Evolutionary conservation across 177 flowering plant genomes (phyloP), one percentile per base, ranked within the genome.

Genomic region (Vitis hybrid): DNA sequence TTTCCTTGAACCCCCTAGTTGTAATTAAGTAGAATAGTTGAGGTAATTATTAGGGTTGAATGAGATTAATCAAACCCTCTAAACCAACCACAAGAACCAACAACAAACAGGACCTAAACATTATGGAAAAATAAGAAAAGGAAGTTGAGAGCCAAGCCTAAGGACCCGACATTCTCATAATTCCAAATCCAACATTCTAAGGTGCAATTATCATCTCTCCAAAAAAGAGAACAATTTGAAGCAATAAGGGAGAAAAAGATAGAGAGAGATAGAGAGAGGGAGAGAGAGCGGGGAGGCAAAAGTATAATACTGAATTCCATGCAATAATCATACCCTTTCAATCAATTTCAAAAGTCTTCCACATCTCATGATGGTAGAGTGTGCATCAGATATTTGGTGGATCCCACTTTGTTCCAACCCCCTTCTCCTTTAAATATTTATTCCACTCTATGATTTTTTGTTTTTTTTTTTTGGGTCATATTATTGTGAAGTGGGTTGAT

Each of bases 261-360:
- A 55, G 33, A 68, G 65, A 22, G 39, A 33, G 20, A 39, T 0
- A 59, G 19, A 68, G 73, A 67, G 70, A 65, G 77, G 18, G 62
- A 13, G 45, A 12, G 66, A 12, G 51, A 18, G n/a, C 68, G 31
- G 16, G 14, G 13, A 60, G 50, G 10, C 18, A 49, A 16, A 31
- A 58, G 71, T 70, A 77, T 56, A 51, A 65, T 71, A 63, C 82
- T 75, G 84, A 85, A 85, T 85, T 82, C 86, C 83, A 85, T 85
- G 83, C 73, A 78, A 69, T 57, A 76, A 84, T 84, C 72, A 84
- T 84, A 69, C 51, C 83, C 64, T 67, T 71, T 69, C 76, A 76
- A 70, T 80, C 82, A 70, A 70, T 60, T 62, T 48, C 68, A 53
- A 57, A 79, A 82, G 80, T 71, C 79, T 73, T 73, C 70, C 13